Evolutionary conservation across 176 grass and related monocot genomes (phyloP).

Genomic region (Avena sativa): DNA sequence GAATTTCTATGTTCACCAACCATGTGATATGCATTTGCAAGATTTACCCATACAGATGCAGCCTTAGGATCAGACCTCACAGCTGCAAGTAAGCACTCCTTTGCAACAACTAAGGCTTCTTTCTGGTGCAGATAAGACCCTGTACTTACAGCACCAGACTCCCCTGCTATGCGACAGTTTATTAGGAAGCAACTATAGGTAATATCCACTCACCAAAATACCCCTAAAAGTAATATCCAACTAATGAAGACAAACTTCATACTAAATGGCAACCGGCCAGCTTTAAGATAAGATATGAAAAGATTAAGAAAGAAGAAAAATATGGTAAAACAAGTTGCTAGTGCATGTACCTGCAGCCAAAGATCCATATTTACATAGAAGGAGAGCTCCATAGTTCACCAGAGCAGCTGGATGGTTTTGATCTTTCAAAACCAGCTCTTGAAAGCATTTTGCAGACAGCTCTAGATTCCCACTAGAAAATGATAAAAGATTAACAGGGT

Average conservation of each 20-base stretch:
- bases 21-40: conserved; percentile 93
- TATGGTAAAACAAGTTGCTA: conserved; percentile 31
- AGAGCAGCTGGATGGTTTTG: conserved; percentile 97
- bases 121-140: conserved; percentile 68
- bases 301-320: conserved; percentile 30
- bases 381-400: conserved; percentile 83
- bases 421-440: conserved; percentile 96
- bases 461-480: conserved; percentile 83
- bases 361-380: conserved; percentile 92
- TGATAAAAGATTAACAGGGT: conserved; percentile 40
- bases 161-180: conserved; percentile 54
- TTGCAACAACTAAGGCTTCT: conserved; percentile 83
- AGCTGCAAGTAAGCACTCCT: conserved; percentile 84
- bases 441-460: conserved; percentile 78
- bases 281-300: conserved; percentile 16
- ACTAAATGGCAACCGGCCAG: not conserved
- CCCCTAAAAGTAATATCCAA: conserved; percentile 24
- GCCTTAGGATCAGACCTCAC: conserved; percentile 82
- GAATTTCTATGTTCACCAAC: conserved; percentile 83
- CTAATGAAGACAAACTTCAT: conserved; percentile 22
- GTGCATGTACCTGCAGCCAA: conserved; percentile 69
- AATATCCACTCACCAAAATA: conserved; percentile 11
- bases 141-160: conserved; percentile 56
- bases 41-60: conserved; percentile 86
- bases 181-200: conserved; percentile 40